Evolutionary conservation across 495 filamentous ascomycete species (phyloP), one percentile per base, ranked within the genome.

Genomic region (Polyplosphaeria fusca): DNA sequence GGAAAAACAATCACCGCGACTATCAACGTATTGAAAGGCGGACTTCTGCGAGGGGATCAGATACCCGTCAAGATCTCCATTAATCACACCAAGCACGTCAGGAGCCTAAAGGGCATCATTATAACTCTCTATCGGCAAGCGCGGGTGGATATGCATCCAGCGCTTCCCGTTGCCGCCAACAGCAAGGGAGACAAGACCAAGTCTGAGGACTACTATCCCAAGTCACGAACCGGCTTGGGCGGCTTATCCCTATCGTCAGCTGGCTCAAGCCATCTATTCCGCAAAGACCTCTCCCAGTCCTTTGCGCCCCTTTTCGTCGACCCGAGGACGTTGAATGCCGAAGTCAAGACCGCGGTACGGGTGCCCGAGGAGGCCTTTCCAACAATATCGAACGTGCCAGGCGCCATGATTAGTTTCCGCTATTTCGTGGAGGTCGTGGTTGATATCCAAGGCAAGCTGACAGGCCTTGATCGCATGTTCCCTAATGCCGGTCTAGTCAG

Each of bases 401-500:
- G 91, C 19, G 82, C 84, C 22, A 90, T 96, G 80, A 94, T 98
- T 56, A 88, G 84, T 58, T 97, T 98, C 72, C 87, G 85, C 61
- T 97, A 98, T 67, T 88, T 87, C 61, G 79, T 96, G 22, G 93
- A 98, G 68, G 87, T 96, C 2, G 85, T 97, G 19, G 79, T 96
- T 1, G 93, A 98, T 65, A 75, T 96, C 7, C 89, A 92, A 24
- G 91, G 92, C 13, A 96, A 89, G 65, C 76, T 95, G 3, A 82
- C 83, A 19, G 82, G 84, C 4, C 77, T 79, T 37, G 82, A 89
- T 63, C 71, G 85, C 27, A 79, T 81, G 68, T 68, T 86, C 59
- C 79, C 79, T 49, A 77, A 79, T 46, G 70, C 81, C 52, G 82
- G 76, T 48, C 75, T 83, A 63, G 73, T 81, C 14, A 77, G 74